A percentile compares a stretch with the other conserved stretches of the same genome.
Conservation (phyloP, 768 basidiomycete genomes). For the Ramaria sp. region DNA sequence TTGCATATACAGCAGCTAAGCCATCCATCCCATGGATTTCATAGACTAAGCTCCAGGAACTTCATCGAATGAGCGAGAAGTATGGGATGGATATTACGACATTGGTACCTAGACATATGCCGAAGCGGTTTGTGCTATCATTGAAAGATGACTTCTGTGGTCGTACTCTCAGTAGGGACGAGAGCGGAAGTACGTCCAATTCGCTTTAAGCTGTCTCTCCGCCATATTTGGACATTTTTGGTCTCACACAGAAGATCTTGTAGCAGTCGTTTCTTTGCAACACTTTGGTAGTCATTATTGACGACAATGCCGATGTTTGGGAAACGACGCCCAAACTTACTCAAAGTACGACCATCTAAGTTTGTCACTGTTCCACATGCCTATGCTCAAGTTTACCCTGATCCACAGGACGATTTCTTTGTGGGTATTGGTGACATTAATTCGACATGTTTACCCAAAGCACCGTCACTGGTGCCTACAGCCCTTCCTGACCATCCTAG, state of each 20-base stretch:
- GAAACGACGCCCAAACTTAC: constrained; percentile 91
- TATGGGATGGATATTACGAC: constrained; percentile 99
- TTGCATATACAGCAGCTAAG: not conserved
- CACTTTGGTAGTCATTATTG: constrained; percentile 98
- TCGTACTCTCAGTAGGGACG: constrained; percentile 84
- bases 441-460: constrained; percentile 81
- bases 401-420: constrained; percentile 81
- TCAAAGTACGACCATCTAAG: constrained; percentile 94
- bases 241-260: constrained; percentile 84
- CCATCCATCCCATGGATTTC: not conserved
- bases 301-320: constrained; percentile 94
- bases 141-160: constrained; percentile 82
- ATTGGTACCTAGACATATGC: constrained; percentile 99
- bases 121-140: constrained; percentile 88
- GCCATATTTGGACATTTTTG: constrained; percentile 26
- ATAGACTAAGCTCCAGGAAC: constrained; percentile 71
- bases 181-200: constrained; percentile 77
- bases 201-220: not conserved
- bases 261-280: constrained; percentile 92
- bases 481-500: constrained; percentile 16
- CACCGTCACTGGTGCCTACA: constrained; percentile 34
- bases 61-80: constrained; percentile 55
- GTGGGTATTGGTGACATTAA: constrained; percentile 98
- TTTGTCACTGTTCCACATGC: constrained; percentile 15
- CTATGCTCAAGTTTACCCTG: not conserved